These are phyloP conservation scores for Fusarium sp. DNA, from an alignment of 2,329 filamentous ascomycete species.

Conservation along the genomic window DNA sequence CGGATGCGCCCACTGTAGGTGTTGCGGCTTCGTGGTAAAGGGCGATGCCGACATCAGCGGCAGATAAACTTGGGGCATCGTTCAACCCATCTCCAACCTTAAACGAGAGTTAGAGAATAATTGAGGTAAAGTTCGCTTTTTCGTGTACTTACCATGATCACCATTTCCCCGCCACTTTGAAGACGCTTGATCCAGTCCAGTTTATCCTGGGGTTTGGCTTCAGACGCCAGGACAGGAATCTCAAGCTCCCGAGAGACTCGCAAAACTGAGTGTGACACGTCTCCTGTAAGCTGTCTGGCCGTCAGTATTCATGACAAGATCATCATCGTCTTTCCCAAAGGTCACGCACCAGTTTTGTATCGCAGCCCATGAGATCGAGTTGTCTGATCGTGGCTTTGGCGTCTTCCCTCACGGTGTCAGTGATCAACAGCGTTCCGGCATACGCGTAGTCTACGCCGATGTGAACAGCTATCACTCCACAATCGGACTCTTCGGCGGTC, in stretches of 20 bases:
- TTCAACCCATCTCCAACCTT: slow-evolving; percentile 14
- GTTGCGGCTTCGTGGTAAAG: slow-evolving; percentile 2
- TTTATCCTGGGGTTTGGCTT: slow-evolving; percentile 10
- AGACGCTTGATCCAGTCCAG: neutral
- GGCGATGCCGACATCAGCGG: slow-evolving; percentile 8
- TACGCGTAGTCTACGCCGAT: neutral
- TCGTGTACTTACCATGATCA: neutral
- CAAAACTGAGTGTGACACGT: neutral
- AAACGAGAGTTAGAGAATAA: neutral
- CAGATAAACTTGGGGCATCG: slow-evolving; percentile 5
- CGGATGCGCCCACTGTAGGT: slow-evolving; percentile 1
- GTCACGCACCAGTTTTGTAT: neutral
- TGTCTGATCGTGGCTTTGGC: neutral
- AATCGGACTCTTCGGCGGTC: neutral
- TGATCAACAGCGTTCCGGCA: slow-evolving; percentile 6
- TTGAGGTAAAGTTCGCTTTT: no score
- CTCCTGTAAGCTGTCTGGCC: slow-evolving; percentile 6
- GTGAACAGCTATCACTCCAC: slow-evolving; percentile 7
- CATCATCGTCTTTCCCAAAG: neutral
- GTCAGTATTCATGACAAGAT: neutral
- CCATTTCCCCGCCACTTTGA: neutral
- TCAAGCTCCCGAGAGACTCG: neutral
- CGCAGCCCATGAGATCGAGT: neutral
- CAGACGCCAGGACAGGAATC: neutral
- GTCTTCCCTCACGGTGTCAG: neutral